Evolutionary conservation across 2,329 filamentous ascomycete species (phyloP).

Genomic region (Aspergillus piperis): DNA sequence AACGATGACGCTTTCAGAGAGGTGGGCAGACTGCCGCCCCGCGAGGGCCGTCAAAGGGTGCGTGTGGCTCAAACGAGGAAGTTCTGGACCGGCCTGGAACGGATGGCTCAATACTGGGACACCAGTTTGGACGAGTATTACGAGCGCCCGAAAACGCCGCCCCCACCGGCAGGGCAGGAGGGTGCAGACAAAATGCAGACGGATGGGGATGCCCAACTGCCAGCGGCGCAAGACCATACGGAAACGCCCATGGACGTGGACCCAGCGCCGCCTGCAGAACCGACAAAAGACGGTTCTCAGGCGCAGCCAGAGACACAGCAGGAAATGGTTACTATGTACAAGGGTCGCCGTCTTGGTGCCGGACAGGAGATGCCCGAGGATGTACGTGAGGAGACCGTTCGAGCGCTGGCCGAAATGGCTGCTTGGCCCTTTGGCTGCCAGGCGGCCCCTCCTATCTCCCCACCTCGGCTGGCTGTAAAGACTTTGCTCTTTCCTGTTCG

Average conservation of each 20-base stretch:
- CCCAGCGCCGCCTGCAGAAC: neutral
- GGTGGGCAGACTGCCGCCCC: constrained; percentile 51
- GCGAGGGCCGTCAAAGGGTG: constrained; percentile 48
- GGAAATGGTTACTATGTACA: constrained; percentile 47
- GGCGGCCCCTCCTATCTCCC: constrained; percentile 48
- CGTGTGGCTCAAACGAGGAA: constrained; percentile 59
- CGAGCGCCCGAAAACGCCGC: constrained; percentile 36
- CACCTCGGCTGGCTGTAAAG: constrained; percentile 51
- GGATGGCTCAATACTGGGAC: constrained; percentile 65
- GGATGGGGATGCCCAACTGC: constrained; percentile 15
- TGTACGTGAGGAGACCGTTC: constrained; percentile 58
- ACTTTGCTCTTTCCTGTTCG: constrained; percentile 58
- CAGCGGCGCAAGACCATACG: constrained; percentile 19
- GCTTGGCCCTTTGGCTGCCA: constrained; percentile 61
- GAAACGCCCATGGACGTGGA: constrained; percentile 31
- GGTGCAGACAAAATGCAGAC: constrained; percentile 24
- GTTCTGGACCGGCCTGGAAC: constrained; percentile 62
- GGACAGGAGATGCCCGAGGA: constrained; percentile 61
- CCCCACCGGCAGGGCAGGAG: constrained; percentile 19
- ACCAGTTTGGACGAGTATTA: constrained; percentile 59
- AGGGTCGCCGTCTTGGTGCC: constrained; percentile 59
- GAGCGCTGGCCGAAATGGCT: constrained; percentile 59
- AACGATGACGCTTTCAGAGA: constrained; percentile 62
- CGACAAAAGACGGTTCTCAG: neutral
- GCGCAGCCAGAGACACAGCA: constrained; percentile 4